These are phyloP conservation scores for Podospora comata DNA, from an alignment of 495 filamentous ascomycete genomes.

Conservation along the genomic window DNA sequence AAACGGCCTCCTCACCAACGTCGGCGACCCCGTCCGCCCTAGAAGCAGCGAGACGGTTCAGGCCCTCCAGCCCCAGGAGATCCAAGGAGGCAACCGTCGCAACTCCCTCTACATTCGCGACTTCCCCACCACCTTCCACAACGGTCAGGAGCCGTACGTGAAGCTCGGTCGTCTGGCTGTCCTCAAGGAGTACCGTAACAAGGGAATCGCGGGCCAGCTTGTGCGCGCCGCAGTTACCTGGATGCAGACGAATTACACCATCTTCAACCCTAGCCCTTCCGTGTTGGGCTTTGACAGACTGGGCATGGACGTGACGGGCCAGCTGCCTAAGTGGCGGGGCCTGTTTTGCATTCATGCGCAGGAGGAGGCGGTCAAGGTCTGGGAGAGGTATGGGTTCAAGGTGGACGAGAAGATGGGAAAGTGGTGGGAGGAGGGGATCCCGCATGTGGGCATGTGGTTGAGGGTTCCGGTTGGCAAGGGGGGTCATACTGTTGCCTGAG, in stretches of 20 bases:
- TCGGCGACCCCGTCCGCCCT: constrained; percentile 3
- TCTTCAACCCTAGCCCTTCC: constrained; percentile 47
- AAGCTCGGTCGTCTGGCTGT: constrained; percentile 78
- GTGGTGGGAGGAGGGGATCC: constrained; percentile 83
- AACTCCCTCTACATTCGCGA: constrained; percentile 36
- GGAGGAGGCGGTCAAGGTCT: constrained; percentile 56
- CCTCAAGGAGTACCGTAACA: constrained; percentile 56
- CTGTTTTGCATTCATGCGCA: constrained; percentile 75
- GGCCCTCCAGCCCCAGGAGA: constrained; percentile 4
- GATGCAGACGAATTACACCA: constrained; percentile 53
- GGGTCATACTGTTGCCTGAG: not conserved
- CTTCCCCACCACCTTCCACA: constrained; percentile 45
- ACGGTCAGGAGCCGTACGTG: constrained; percentile 66
- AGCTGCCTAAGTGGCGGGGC: constrained; percentile 59
- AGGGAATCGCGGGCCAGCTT: constrained; percentile 59
- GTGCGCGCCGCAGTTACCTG: constrained; percentile 61
- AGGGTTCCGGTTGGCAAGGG: not conserved
- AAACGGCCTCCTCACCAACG: constrained; percentile 31
- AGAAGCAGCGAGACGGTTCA: constrained; percentile 14
- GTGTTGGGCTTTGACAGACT: constrained; percentile 45
- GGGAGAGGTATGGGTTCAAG: constrained; percentile 64
- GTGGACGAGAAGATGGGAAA: constrained; percentile 65
- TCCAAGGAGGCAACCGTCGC: not conserved
- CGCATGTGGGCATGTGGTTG: constrained; percentile 76
- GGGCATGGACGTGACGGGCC: constrained; percentile 24